Base-by-base conservation (phyloP, 352 stramenopile genomes). In the Pythium vanterpoolii region DNA sequence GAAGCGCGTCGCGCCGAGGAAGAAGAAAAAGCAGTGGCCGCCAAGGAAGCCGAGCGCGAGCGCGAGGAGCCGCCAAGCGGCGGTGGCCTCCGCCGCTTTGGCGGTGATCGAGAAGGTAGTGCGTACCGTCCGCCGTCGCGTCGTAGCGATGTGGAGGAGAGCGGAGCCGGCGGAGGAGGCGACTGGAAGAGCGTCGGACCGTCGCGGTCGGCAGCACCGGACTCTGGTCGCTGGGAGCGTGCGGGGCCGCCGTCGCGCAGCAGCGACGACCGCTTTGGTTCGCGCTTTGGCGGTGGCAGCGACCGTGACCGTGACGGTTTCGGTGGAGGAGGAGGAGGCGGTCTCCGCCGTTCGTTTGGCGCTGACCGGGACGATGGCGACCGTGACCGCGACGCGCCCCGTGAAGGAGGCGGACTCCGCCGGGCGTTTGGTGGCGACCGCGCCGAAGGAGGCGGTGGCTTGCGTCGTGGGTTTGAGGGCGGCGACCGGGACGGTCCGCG, bases 121-220 rank as follows among this genome's bases (percentile, higher is more conserved):
- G 47, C 59, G 11, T 74, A 73, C 64, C 70, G 70, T 40, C 58
- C 67, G 10, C 60, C 64, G 44, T 46, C 57, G 14, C 60, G 67
- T 44, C 60, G 64, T 48, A 56, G 45, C 43, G 76, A 87, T 19
- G 71, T 28, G 34, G 73, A 84, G 3, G 77, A 88, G n/a, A 21
- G n/a, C n/a, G n/a, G n/a, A n/a, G n/a, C n/a, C n/a, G 5, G 30
- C 46, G 47, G 31, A 4, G 47, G 47, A 19, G 68, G 78, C 28
- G 79, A 83, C 58, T 90, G 79, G 79, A 90, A 79, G 7, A 73
- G 81, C 30, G 79, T 90, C n/a, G 81, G 63, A 16, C 46, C 64
- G 18, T 50, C 47, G 30, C 73, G 69, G 14, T 57, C 72, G 39
- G 38, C 65, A 1, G 78, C 76, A 13, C 76, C 78, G 6, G 78